Base-by-base conservation (phyloP, 177 flowering plant species). In the Tripterygium wilfordii region DNA sequence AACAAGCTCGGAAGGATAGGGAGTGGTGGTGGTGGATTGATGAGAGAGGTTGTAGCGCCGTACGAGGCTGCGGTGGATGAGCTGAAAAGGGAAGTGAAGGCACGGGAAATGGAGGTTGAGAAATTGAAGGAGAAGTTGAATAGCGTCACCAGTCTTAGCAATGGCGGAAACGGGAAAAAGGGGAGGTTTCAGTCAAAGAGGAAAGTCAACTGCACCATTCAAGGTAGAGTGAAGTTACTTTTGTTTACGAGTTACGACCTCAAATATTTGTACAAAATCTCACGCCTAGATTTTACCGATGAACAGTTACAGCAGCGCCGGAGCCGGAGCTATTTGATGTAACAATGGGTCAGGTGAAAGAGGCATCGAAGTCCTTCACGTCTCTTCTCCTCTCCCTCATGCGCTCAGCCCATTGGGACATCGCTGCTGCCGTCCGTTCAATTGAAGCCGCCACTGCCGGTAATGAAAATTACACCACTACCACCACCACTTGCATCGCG, bases 361-460 rank as follows among this genome's bases (percentile, higher is more conserved):
- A 89, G 29, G 60, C 86, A 1, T 67, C 84, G 8, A 86, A 84
- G 60, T 55, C 88, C 42, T 89, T 89, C 75, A 74, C 92, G 3
- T 45, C 72, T 1, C 60, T 74, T 6, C 84, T 89, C 62, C 90
- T 86, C 49, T 78, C 97, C 6, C 80, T 80, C 25, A 84, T 92
- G 98, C 85, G 89, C 56, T 61, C 83, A 2, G 95, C 98, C 5
- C 88, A 61, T 30, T 92, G 98, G 94, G 96, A 92, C 75, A 84
- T 92, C 5, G 60, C 81, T 0, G 90, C 95, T 0, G 90, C 94
- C 5, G 94, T 88, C 46, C 80, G 88, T 4, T 88, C 96, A 40
- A 91, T 88, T 18, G 86, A 79, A 53, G 69, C 80, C 20, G 74
- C 94, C 23, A 43, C 70, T 12, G 49, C 71, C 23, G n/a, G 37